Percentiles rank a stretch among this genome's conserved stretches.
These are phyloP conservation scores for Leucocoprinus leucothites DNA, from an alignment of 768 basidiomycete genomes.

Conservation along the genomic window DNA sequence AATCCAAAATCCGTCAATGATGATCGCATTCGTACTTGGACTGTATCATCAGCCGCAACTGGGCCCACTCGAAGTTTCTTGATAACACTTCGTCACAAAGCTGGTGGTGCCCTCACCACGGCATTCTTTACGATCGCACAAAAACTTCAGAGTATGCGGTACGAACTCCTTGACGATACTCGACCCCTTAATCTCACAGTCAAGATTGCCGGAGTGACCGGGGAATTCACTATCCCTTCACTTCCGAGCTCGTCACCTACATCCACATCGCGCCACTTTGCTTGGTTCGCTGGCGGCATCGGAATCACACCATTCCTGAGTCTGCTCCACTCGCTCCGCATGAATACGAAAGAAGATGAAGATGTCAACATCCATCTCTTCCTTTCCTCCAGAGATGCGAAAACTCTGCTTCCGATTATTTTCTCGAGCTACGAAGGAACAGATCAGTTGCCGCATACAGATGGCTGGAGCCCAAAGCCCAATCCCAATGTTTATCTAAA, in stretches of 20 bases:
- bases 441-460: too few species aligned
- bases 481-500: slow-evolving; percentile 21
- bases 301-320: slow-evolving; percentile 66
- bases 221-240: slow-evolving; percentile 35
- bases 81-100: slow-evolving; percentile 55
- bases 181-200: slow-evolving; percentile 36
- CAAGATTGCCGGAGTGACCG: slow-evolving; percentile 49
- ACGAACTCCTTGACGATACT: slow-evolving; percentile 38
- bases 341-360: slow-evolving; percentile 1
- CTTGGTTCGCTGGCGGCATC: slow-evolving; percentile 68
- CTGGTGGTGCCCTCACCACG: slow-evolving; percentile 52
- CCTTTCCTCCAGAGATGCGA: slow-evolving; percentile 52
- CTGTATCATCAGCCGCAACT: slow-evolving; percentile 39
- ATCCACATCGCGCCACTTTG: too few species aligned
- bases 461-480: neutral
- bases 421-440: slow-evolving; percentile 19
- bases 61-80: slow-evolving; percentile 26
- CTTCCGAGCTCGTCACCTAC: slow-evolving; percentile 14
- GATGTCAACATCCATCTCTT: slow-evolving; percentile 42
- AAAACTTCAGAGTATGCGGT: slow-evolving; percentile 34
- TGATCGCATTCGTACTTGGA: slow-evolving; percentile 70
- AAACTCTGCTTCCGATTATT: slow-evolving; percentile 45
- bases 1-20: too few species aligned
- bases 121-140: slow-evolving; percentile 48
- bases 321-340: slow-evolving; percentile 35